Conservation (phyloP, 768 basidiomycete genomes). For the Lentinus tigrinus region DNA sequence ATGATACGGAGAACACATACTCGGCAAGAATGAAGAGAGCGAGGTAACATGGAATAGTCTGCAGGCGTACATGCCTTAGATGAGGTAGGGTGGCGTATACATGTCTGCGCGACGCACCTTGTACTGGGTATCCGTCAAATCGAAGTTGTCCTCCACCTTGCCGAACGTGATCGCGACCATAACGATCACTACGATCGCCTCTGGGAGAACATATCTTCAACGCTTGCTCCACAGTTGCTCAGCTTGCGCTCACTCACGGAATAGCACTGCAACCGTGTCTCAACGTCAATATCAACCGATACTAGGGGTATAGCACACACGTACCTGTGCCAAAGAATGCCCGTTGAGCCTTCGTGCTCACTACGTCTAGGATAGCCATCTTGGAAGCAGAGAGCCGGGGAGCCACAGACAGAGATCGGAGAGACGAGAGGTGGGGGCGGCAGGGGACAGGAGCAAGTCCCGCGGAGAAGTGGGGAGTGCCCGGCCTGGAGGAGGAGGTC, state of each 20-base stretch:
- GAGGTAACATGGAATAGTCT: constrained; percentile 85
- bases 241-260: constrained; percentile 49
- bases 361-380: constrained; percentile 72
- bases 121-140: constrained; percentile 43
- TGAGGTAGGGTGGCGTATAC: not conserved
- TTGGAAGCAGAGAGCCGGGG: constrained; percentile 11
- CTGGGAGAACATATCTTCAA: constrained; percentile 34
- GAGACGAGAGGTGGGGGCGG: not conserved
- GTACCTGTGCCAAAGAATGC: constrained; percentile 71
- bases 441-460: constrained; percentile 6
- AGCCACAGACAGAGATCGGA: not conserved
- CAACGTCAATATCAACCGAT: not conserved
- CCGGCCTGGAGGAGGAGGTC: not conserved
- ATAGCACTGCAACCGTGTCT: constrained; percentile 39
- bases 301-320: constrained; percentile 23
- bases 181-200: constrained; percentile 70
- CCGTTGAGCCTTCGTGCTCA: constrained; percentile 71
- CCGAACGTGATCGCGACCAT: constrained; percentile 75
- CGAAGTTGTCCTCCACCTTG: constrained; percentile 54
- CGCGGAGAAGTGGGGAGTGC: not conserved
- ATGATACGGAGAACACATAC: constrained; percentile 40
- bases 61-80: constrained; percentile 8
- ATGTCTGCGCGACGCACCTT: constrained; percentile 40
- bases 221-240: not conserved
- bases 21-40: constrained; percentile 82